phyloP scores from a whole-genome alignment of 306 rosid species.

The Vigna angularis region DNA sequence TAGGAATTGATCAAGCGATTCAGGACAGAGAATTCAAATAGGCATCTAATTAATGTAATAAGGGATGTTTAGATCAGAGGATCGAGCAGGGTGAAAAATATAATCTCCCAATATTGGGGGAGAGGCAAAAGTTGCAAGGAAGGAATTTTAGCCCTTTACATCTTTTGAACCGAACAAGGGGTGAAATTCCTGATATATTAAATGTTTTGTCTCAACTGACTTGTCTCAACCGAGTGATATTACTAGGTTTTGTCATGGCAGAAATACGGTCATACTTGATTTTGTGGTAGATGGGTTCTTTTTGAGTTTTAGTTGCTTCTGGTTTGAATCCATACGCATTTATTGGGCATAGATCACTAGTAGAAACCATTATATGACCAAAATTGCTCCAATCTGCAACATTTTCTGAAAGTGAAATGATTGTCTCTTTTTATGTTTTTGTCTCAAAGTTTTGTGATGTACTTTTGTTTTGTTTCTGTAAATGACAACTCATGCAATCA shows the following conservation, averaged over 20 bases:
- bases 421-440: conserved; percentile 19
- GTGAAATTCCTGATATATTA: not conserved
- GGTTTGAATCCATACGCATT: not conserved
- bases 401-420: conserved; percentile 6
- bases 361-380: not conserved
- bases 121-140: conserved; percentile 6
- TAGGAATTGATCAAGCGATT: conserved; percentile 40
- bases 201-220: not conserved
- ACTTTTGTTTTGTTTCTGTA: conserved; percentile 7
- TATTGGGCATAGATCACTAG: not conserved
- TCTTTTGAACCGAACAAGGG: not conserved
- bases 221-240: not conserved
- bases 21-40: not conserved
- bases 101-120: not conserved
- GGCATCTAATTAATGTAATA: conserved; percentile 12
- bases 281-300: conserved; percentile 1
- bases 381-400: not conserved
- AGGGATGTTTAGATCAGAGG: not conserved
- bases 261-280: not conserved
- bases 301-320: conserved; percentile 14
- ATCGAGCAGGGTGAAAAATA: not conserved
- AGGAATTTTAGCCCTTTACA: not conserved
- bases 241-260: not conserved
- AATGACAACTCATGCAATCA: not conserved
- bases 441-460: not conserved